Base-by-base conservation (phyloP, 805 yeast genomes). In the Dipodascus geniculatus region DNA sequence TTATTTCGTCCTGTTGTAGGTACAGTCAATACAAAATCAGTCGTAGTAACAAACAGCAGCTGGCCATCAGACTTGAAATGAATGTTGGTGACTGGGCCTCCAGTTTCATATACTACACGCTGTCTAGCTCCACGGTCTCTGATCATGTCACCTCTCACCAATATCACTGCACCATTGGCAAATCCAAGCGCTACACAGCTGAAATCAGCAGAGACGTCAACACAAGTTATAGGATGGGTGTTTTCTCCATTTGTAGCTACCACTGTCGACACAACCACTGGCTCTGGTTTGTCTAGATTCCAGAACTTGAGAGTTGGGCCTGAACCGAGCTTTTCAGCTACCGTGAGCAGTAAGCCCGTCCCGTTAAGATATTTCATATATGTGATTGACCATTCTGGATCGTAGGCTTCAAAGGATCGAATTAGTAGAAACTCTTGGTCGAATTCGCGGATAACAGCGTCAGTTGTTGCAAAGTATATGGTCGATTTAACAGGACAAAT, bases 101-200 rank as follows among this genome's bases (percentile, higher is more conserved):
- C 70, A 51, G 82, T 78, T 55, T 84, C 87, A 63, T 82, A 87
- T 0, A 90, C 81, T 0, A 84, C 66, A 24, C 97, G 72, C 62
- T 91, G 98, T 58, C 93, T 79, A 8, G 96, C 81, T 0, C 98
- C 98, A 55, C 96, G 72, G 63, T 93, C 99, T 60, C 89, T 80
- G 3, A 87, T 59, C 31, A 93, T 67, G 66, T 93, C 98, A 6
- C 99, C 99, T 57, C 98, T 71, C 0, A 90, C 79, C 3, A 90
- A 70, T 1, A 90, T 71, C 1, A 90, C 88, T 20, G 81, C 75
- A 1, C 99, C 99, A 65, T 89, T 84, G 14, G 90, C 83, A 61
- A 81, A 87, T 0, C 96, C 96, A 49, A 87, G 69, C 0, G 85
- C 90, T 3, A 85, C 65, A 33, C 86, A 78, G 2, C 87, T 75